phyloP scores from a whole-genome alignment of 2,329 filamentous ascomycete genomes.

The Phyllosticta citrichinensis region DNA sequence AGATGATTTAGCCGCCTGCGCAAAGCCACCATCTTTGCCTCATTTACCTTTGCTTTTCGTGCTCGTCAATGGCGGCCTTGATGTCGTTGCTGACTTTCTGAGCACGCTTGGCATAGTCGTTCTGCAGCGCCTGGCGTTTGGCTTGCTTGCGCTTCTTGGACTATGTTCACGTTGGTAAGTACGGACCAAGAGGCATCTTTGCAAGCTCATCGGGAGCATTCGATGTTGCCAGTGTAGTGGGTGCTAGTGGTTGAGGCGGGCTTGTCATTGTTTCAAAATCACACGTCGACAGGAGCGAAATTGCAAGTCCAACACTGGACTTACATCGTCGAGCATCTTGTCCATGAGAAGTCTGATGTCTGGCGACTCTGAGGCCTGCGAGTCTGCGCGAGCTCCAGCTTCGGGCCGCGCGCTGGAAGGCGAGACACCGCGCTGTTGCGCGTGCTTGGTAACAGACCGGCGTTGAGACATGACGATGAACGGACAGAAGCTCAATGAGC shows the following conservation, averaged over 20 bases:
- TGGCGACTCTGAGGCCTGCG: conserved; percentile 1
- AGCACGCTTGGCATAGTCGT: conserved; percentile 14
- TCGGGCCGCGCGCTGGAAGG: not conserved
- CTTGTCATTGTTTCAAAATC: not conserved
- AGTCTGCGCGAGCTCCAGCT: conserved; percentile 5
- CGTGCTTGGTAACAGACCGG: not conserved
- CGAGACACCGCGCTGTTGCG: no score
- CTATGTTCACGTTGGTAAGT: conserved; percentile 1
- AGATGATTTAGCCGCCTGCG: not conserved
- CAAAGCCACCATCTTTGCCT: not conserved
- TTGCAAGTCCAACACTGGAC: conserved; percentile 5
- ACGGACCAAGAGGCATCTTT: not conserved
- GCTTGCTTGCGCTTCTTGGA: conserved; percentile 21
- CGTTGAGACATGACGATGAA: not conserved
- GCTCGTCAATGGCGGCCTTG: conserved; percentile 17
- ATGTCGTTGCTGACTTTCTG: conserved; percentile 15
- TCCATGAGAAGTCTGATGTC: conserved; percentile 15
- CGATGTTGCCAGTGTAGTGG: not conserved
- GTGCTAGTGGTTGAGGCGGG: not conserved
- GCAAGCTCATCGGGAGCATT: not conserved
- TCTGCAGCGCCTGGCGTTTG: conserved; percentile 13
- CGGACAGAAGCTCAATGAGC: not conserved
- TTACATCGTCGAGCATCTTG: conserved; percentile 18
- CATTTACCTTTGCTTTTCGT: conserved; percentile 21
- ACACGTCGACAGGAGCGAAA: not conserved